Conservation (phyloP, 192 early-diverging fungal genomes). For the Lobulomyces angularis region DNA sequence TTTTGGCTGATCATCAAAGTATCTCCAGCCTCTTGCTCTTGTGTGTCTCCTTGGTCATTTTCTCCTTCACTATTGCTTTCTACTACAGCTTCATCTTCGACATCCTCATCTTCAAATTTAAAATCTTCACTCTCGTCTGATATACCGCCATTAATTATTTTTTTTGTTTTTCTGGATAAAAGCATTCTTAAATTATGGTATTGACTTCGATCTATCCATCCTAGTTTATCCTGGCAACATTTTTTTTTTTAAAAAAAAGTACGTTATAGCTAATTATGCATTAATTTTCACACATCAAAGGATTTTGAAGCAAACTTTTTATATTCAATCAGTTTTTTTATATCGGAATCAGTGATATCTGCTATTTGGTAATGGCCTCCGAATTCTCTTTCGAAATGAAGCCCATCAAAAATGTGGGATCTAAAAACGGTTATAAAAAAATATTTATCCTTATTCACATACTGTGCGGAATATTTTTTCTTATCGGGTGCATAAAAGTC, state of each 20-base stretch:
- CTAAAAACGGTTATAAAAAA: background rate
- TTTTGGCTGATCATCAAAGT: background rate
- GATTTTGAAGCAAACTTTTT: conserved; percentile 6
- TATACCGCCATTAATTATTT: too few species aligned
- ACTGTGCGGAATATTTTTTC: background rate
- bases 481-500: background rate
- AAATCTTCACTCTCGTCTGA: background rate
- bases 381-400: conserved; percentile 6
- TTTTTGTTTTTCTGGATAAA: conserved; percentile 6
- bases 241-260: background rate
- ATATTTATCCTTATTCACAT: conserved; percentile 2
- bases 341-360: conserved; percentile 26
- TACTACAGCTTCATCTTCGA: background rate
- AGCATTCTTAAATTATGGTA: conserved; percentile 9
- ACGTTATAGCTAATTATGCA: background rate
- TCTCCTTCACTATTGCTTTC: conserved; percentile 4
- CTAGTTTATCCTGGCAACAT: conserved; percentile 15
- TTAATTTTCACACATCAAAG: conserved; percentile 11
- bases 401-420: conserved; percentile 33
- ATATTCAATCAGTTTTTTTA: conserved; percentile 12
- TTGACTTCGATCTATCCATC: conserved; percentile 17
- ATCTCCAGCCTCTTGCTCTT: background rate
- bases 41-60: conserved; percentile 8
- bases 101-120: conserved; percentile 1
- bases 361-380: conserved; percentile 14